phyloP scores from a whole-genome alignment of 805 yeast genomes.

The Candida hungchunana region DNA sequence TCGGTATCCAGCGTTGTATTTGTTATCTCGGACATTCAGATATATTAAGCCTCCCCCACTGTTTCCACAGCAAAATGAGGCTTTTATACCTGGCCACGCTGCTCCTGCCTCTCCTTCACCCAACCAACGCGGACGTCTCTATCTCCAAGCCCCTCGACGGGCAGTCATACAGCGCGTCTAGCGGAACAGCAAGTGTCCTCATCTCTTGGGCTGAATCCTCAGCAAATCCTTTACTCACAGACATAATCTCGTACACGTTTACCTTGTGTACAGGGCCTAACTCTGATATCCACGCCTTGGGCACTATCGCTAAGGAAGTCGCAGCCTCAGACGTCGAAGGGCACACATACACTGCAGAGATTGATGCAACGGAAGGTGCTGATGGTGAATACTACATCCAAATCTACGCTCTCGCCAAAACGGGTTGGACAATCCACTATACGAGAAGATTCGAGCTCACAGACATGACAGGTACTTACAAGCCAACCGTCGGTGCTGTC shows the following conservation, averaged over 20 bases:
- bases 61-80: no score
- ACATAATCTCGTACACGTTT: constrained; percentile 45
- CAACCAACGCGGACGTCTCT: constrained; percentile 25
- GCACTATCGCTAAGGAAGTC: constrained; percentile 27
- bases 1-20: no score
- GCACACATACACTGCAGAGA: constrained; percentile 34
- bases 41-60: no score
- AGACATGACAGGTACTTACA: constrained; percentile 65
- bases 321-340: constrained; percentile 30
- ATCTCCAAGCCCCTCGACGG: constrained; percentile 24
- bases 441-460: constrained; percentile 58
- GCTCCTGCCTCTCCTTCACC: constrained; percentile 1
- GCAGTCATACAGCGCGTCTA: constrained; percentile 19
- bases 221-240: constrained; percentile 39
- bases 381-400: constrained; percentile 75
- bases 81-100: no score
- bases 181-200: constrained; percentile 27
- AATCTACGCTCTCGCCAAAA: constrained; percentile 44
- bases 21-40: no score
- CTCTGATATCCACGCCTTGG: constrained; percentile 38
- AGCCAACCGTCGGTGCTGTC: constrained; percentile 45
- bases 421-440: constrained; percentile 60
- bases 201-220: constrained; percentile 58
- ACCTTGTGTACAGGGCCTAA: constrained; percentile 68
- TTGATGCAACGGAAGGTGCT: constrained; percentile 44